Conservation (phyloP, 805 yeast species). For the Spencermartinsiella europaea region DNA sequence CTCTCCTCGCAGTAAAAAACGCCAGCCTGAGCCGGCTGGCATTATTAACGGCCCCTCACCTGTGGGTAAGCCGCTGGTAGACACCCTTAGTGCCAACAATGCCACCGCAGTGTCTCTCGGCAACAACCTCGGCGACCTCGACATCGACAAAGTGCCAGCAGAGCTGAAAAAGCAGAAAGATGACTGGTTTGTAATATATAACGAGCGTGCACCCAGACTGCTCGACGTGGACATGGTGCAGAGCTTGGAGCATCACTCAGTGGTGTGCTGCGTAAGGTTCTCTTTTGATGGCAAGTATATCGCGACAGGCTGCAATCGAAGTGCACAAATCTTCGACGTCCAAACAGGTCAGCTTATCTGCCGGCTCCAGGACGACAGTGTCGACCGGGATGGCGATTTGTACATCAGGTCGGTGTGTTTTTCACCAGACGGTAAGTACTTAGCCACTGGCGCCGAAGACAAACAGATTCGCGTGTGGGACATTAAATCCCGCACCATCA, state of each 20-base stretch:
- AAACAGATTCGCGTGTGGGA: slow-evolving; percentile 92
- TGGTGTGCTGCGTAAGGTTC: slow-evolving; percentile 94
- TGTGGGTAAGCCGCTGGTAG: slow-evolving; percentile 9
- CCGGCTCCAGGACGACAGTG: slow-evolving; percentile 75
- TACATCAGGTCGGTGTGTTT: slow-evolving; percentile 94
- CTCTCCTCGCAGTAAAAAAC: slow-evolving; percentile 18
- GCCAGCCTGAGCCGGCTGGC: slow-evolving; percentile 13
- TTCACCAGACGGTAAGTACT: slow-evolving; percentile 87
- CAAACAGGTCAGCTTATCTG: slow-evolving; percentile 88
- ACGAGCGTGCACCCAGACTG: slow-evolving; percentile 72
- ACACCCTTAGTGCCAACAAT: slow-evolving; percentile 3
- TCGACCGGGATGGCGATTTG: slow-evolving; percentile 69
- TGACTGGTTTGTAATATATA: slow-evolving; percentile 84
- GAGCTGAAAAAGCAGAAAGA: slow-evolving; percentile 74
- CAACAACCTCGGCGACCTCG: slow-evolving; percentile 52
- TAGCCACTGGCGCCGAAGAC: slow-evolving; percentile 87
- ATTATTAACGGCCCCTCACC: slow-evolving; percentile 9
- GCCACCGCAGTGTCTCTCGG: slow-evolving; percentile 25
- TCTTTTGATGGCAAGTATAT: slow-evolving; percentile 84
- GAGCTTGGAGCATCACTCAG: slow-evolving; percentile 87
- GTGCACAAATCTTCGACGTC: slow-evolving; percentile 91
- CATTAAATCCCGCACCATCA: slow-evolving; percentile 76
- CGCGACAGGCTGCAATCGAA: slow-evolving; percentile 95
- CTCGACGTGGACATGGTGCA: slow-evolving; percentile 86
- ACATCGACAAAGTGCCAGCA: slow-evolving; percentile 68